Evolutionary conservation across 257 asterid species (phyloP).

Genomic region (Nyctanthes arbortristis): DNA sequence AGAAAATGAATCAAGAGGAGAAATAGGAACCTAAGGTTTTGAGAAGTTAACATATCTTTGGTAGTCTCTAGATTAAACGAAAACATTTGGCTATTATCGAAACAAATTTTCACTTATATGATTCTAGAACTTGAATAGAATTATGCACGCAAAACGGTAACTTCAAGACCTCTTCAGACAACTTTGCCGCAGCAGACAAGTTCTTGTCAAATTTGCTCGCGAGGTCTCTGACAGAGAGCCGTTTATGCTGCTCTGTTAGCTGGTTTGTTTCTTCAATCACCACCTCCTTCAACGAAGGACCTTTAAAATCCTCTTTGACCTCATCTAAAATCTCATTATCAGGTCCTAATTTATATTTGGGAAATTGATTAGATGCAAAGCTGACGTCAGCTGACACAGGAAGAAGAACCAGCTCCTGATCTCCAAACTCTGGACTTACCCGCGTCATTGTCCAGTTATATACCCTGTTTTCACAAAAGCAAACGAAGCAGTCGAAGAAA

Average conservation of each 20-base stretch:
- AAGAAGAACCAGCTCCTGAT: slow-evolving; percentile 50
- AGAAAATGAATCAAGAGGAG: background rate
- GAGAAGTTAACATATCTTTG: background rate
- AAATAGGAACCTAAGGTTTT: background rate
- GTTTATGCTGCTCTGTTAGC: slow-evolving; percentile 77
- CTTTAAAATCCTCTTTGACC: slow-evolving; percentile 62
- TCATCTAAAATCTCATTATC: slow-evolving; percentile 75
- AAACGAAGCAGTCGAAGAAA: background rate
- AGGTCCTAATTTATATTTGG: slow-evolving; percentile 86
- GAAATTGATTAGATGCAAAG: slow-evolving; percentile 66
- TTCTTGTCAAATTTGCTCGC: slow-evolving; percentile 95
- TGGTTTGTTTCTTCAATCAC: slow-evolving; percentile 65
- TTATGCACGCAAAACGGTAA: background rate
- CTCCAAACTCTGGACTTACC: slow-evolving; percentile 78
- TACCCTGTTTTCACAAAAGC: slow-evolving; percentile 27
- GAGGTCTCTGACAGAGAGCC: slow-evolving; percentile 90
- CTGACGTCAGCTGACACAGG: slow-evolving; percentile 74
- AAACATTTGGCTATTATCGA: background rate
- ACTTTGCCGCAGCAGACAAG: slow-evolving; percentile 89
- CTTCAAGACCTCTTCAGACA: slow-evolving; percentile 74
- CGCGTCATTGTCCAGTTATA: slow-evolving; percentile 59
- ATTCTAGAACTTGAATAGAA: background rate
- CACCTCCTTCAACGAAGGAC: slow-evolving; percentile 82
- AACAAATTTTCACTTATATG: background rate
- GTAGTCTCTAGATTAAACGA: background rate